Evolutionary conservation across 306 rosid genomes (phyloP).

Genomic region (Trifolium repens): DNA sequence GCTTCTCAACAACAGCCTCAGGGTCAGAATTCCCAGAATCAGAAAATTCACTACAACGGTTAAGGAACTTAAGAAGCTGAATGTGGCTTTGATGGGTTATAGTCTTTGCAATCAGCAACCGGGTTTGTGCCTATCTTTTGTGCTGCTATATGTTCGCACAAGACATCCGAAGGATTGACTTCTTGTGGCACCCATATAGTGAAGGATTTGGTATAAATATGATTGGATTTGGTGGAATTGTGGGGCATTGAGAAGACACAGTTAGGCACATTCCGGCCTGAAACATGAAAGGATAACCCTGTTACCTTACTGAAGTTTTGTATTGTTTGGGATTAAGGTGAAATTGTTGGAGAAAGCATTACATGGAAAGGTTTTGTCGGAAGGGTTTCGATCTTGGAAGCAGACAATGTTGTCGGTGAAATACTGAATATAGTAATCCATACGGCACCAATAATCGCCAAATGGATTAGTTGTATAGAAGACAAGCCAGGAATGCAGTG

Average conservation of each 20-base stretch:
- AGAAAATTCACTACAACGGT: constrained; percentile 92
- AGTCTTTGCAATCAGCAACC: constrained; percentile 83
- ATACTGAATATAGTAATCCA: constrained; percentile 48
- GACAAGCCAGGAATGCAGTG: constrained; percentile 62
- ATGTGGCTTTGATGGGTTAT: constrained; percentile 85
- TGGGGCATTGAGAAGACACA: constrained; percentile 59
- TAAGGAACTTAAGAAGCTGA: constrained; percentile 54
- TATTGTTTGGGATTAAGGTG: constrained; percentile 64
- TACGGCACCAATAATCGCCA: constrained; percentile 48
- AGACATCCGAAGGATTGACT: constrained; percentile 50
- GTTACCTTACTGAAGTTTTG: constrained; percentile 73
- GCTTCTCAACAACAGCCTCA: constrained; percentile 84
- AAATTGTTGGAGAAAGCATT: constrained; percentile 54
- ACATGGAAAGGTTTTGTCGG: constrained; percentile 80
- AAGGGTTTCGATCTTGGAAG: constrained; percentile 66
- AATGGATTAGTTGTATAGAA: constrained; percentile 63
- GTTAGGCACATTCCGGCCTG: constrained; percentile 79
- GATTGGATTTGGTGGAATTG: constrained; percentile 57
- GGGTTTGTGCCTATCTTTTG: constrained; percentile 82
- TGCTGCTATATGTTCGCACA: constrained; percentile 66
- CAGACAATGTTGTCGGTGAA: constrained; percentile 51
- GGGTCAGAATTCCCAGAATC: constrained; percentile 89
- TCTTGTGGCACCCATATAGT: constrained; percentile 55
- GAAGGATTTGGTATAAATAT: constrained; percentile 56
- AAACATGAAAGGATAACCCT: constrained; percentile 74